A percentile compares a stretch with the other conserved stretches of the same genome.
Evolutionary conservation across 139 green algal species (phyloP).

Genomic region (Limnomonas spitsbergensis): DNA sequence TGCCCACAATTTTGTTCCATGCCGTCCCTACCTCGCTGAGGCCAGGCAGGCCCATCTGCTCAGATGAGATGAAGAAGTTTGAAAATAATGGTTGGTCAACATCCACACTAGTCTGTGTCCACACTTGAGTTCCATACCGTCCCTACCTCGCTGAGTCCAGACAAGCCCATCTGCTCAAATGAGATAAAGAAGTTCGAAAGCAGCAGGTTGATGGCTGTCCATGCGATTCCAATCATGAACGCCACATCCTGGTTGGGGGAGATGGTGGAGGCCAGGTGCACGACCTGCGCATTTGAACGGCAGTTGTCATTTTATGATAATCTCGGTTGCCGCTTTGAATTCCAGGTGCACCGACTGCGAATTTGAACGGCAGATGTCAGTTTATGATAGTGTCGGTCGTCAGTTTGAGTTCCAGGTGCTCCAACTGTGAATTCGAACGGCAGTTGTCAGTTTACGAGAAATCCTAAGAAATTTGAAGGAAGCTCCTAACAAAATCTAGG

Average conservation of each 20-base stretch:
- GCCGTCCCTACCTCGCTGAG: conserved; percentile 11
- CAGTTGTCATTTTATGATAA: neutral
- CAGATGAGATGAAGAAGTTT: conserved; percentile 59
- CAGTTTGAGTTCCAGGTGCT: no score
- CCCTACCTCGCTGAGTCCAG: conserved; percentile 4
- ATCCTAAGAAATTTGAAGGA: no score
- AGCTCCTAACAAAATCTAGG: no score
- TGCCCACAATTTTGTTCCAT: no score
- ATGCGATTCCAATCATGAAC: conserved; percentile 67
- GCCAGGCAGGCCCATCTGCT: conserved; percentile 24
- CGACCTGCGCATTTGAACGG: conserved; percentile 11
- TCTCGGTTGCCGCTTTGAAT: no score
- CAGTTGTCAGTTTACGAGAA: no score
- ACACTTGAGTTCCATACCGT: neutral
- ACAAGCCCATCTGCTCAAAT: conserved; percentile 32
- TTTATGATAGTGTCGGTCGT: no score
- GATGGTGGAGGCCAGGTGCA: conserved; percentile 17
- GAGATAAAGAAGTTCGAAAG: conserved; percentile 61
- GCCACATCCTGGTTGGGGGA: conserved; percentile 44
- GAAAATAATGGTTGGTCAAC: no score
- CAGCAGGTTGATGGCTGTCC: conserved; percentile 64
- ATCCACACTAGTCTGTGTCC: no score
- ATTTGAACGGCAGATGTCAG: no score
- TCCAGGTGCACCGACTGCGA: no score
- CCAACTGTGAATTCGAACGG: no score